These are phyloP conservation scores for Centaurea solstitialis DNA, from an alignment of 129 eudicot species.

Conservation along the genomic window DNA sequence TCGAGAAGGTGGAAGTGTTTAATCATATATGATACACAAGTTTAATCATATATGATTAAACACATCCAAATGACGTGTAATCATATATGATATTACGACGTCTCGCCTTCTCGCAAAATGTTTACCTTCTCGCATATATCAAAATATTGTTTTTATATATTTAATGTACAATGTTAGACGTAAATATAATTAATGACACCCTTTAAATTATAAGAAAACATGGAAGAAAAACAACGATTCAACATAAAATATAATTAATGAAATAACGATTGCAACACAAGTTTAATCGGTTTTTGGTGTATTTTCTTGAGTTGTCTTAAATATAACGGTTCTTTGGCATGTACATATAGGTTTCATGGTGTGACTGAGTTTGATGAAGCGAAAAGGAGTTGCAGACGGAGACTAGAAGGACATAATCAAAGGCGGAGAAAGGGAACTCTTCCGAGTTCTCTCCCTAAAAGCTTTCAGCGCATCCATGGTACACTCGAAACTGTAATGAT, in stretches of 20 bases:
- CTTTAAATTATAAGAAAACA: not conserved
- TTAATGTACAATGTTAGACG: not conserved
- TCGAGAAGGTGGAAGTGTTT: no score
- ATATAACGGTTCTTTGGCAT: not conserved
- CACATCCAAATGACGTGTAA: no score
- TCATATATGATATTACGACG: no score
- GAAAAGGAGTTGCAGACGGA: conserved; percentile 80
- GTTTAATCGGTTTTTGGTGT: not conserved
- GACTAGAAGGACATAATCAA: conserved; percentile 81
- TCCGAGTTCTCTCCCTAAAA: conserved; percentile 33
- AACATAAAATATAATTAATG: not conserved
- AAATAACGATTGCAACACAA: not conserved
- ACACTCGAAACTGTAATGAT: not conserved
- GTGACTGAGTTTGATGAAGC: conserved; percentile 72
- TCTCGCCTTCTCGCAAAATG: no score
- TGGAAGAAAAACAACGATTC: not conserved
- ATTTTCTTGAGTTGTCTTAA: not conserved
- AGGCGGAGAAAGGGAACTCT: conserved; percentile 64
- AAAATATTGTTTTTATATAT: no score
- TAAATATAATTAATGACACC: not conserved
- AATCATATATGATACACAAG: no score
- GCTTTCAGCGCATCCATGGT: conserved; percentile 46
- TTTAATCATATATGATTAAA: no score
- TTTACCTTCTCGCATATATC: no score
- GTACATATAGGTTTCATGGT: conserved; percentile 60